These are phyloP conservation scores for Brassica juncea DNA, from an alignment of 345 rosid species.

Conservation along the genomic window DNA sequence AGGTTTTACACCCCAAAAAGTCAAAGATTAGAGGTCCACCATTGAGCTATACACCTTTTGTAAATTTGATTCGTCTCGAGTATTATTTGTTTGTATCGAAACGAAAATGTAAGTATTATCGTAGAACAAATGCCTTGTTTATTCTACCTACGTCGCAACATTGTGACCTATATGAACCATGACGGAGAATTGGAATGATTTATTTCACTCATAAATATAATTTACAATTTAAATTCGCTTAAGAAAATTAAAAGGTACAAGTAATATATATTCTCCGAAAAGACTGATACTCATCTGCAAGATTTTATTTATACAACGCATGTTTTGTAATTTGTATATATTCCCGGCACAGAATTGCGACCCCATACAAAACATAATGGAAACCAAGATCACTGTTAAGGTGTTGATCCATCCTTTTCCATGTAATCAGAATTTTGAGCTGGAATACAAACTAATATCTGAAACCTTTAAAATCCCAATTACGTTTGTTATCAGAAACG, in stretches of 20 bases:
- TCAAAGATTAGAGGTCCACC: slow-evolving; percentile 19
- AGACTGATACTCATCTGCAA: neutral
- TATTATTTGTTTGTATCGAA: slow-evolving; percentile 23
- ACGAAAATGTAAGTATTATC: neutral
- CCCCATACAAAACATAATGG: slow-evolving; percentile 1
- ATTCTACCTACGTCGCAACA: neutral
- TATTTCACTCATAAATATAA: neutral
- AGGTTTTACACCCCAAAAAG: neutral
- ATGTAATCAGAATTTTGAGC: neutral
- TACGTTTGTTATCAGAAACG: neutral
- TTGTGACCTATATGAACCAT: slow-evolving; percentile 29
- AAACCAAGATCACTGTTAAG: too few species aligned
- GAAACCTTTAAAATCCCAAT: neutral
- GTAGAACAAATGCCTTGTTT: slow-evolving; percentile 20
- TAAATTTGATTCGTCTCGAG: slow-evolving; percentile 10
- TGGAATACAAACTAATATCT: neutral
- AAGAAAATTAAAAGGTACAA: neutral
- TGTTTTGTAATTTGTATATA: neutral
- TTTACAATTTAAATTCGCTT: neutral
- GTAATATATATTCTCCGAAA: neutral
- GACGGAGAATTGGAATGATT: slow-evolving; percentile 22
- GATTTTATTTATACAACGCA: neutral
- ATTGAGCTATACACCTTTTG: neutral
- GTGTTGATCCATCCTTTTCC: too few species aligned
- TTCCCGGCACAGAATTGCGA: neutral